phyloP scores from a whole-genome alignment of 129 eudicot species.

The Flaveria ramosissima region DNA sequence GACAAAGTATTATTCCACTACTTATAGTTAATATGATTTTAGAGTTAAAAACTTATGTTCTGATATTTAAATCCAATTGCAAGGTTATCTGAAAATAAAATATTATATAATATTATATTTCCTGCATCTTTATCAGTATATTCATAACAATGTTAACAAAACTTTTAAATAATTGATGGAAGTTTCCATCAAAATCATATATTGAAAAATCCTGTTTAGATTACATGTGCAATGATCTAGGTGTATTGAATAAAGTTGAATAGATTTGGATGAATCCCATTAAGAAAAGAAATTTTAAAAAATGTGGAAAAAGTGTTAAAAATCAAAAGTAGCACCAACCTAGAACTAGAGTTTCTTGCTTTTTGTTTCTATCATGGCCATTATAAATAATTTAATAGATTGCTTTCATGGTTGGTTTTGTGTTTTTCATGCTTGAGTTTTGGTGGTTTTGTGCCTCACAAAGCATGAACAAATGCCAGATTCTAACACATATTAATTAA shows the following conservation, averaged over 20 bases:
- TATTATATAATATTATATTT: too few relatives aligned
- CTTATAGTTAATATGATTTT: too few relatives aligned
- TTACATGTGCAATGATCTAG: conserved; percentile 7
- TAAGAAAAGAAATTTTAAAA: conserved; percentile 7
- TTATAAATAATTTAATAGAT: conserved; percentile 26
- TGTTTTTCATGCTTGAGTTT: conserved; percentile 30
- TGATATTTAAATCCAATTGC: too few relatives aligned
- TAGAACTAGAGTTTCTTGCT: conserved; percentile 23
- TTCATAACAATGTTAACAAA: neutral
- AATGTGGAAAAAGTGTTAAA: conserved; percentile 21
- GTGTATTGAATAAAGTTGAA: neutral
- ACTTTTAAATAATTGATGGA: neutral
- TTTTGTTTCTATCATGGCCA: conserved; percentile 41
- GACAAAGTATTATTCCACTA: too few relatives aligned
- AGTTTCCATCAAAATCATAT: neutral
- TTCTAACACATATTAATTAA: conserved; percentile 28
- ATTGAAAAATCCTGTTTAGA: neutral
- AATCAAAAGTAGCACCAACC: conserved; percentile 30
- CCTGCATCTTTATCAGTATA: too few relatives aligned
- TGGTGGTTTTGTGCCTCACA: conserved; percentile 39
- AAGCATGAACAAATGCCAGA: conserved; percentile 38
- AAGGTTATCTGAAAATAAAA: too few relatives aligned
- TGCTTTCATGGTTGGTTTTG: conserved; percentile 31
- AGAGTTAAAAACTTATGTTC: too few relatives aligned
- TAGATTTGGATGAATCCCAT: conserved; percentile 26